Evolutionary conservation across 106 monocot species (phyloP), one percentile per base, ranked within the genome.

Genomic region (Gastrodia elata): DNA sequence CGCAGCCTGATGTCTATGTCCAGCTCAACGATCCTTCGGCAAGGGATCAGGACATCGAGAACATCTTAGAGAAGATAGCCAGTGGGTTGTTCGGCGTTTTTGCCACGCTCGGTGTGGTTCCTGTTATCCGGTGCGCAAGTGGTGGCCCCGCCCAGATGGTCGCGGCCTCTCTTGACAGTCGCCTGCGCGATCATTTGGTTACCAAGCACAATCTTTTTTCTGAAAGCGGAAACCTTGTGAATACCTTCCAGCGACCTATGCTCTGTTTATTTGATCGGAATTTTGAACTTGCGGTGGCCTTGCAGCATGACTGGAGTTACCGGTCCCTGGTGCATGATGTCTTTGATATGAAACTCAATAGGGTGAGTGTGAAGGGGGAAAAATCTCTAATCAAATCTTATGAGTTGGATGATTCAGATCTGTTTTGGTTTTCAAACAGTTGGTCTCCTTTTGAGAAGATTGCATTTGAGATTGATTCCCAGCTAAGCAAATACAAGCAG

Each of bases 251-350:
- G 76, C 83, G 96, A 27, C 92, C 92, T 0, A 58, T 97, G 4
- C 71, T 97, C 32, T 97, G 96, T 56, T 44, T 97, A 2, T 97
- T 97, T 13, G 96, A 97, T 70, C 42, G 92, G 64, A 97, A 97
- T 64, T 97, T 97, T 32, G 96, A 97, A 73, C 84, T 97, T 6
- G 83, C 92, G 0, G 96, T 97, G 26, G 96, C 87, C 11, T 74
- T 97, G 38, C 90, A 97, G 86, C 96, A 92, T 65, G 96, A 97
- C 38, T 97, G 89, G 92, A 92, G 79, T 65, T 97, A 97, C 71
- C 72, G 96, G 30, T 84, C 92, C 1, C 68, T 97, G 43, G 90
- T 92, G 37, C 96, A 92, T 69, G 92, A 97, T 36, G 77, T 97
- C 61, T 77, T 92, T 1, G 96, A 79, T 8, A 46, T 97, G 84